These are phyloP conservation scores for Rhodotorula sp. DNA, from an alignment of 1,284 basidiomycete species.

Conservation along the genomic window DNA sequence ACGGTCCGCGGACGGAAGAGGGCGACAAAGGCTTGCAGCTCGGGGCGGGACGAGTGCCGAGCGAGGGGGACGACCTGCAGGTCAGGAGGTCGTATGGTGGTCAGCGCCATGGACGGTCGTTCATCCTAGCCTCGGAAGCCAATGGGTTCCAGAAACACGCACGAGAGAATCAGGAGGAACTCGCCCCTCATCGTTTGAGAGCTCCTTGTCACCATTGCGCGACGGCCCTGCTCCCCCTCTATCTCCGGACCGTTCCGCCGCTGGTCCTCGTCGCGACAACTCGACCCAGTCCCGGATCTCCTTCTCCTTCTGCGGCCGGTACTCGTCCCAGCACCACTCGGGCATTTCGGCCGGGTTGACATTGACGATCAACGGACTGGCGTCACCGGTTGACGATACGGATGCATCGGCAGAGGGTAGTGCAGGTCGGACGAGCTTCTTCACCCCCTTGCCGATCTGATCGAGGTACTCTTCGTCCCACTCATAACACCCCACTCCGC, in stretches of 20 bases:
- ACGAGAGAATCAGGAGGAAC: constrained; percentile 61
- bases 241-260: not conserved
- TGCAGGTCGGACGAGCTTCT: constrained; percentile 14
- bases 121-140: too few species aligned
- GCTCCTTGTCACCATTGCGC: not conserved
- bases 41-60: constrained; percentile 80
- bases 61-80: constrained; percentile 79
- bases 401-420: too few species aligned
- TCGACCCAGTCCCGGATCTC: constrained; percentile 48
- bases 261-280: constrained; percentile 1
- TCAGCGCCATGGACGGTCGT: not conserved
- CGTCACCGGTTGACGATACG: too few species aligned
- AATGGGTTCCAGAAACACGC: constrained; percentile 39
- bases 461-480: constrained; percentile 26
- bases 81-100: not conserved
- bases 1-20: constrained; percentile 72
- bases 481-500: constrained; percentile 38
- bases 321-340: constrained; percentile 61
- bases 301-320: constrained; percentile 56
- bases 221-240: not conserved
- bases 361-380: constrained; percentile 59
- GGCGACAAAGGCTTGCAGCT: constrained; percentile 72
- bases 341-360: constrained; percentile 72
- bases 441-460: constrained; percentile 16
- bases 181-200: constrained; percentile 47